Evolutionary conservation across 2,329 filamentous ascomycete genomes (phyloP), one percentile per base, ranked within the genome.

Genomic region (Penicillium digitatum): DNA sequence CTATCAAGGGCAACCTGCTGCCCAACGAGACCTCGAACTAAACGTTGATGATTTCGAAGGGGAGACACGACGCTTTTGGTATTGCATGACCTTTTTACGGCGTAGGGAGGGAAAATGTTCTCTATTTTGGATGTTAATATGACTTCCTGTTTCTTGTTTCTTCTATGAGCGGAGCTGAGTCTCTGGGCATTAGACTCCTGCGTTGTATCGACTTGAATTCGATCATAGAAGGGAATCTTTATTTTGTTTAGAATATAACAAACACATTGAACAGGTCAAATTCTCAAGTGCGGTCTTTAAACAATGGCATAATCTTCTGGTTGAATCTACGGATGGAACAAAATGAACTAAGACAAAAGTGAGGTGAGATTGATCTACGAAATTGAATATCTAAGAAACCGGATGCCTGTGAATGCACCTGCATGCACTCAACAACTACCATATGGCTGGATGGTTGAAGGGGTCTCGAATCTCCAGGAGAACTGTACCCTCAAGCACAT

Each of bases 1-100:
- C 92, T 37, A 90, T 96, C 58, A 87, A 92, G 75, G 84, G 83
- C 60, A 86, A 85, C 69, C 70, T 87, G 56, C 68, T 87, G 61
- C 84, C 84, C 18, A 80, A 80, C 53, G 83, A 83, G 67, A 65
- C 66, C 46, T 68, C 68, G 62, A 71, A 73, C 65, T 73, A 67
- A 60, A 69, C 51, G 46, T 42, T 56, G 54, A 59, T 58, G 58
- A 52, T 58, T 63, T 66, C 63, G 59, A 62, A 58, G 58, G 63
- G 63, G 54, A 52, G 58, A 60, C 55, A 60, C 60, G 62, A 66
- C 62, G 65, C 67, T 68, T 62, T 66, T 67, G 66, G 66, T 64
- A 66, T 72, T 70, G 68, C 71, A 74, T 74, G 72, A 74, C 71
- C 69, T 71, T 64, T 58, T 73, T 67, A 72, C 67, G 72, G 72